Base-by-base conservation (phyloP, 306 rosid genomes). In the Ammopiptanthus mongolicus region DNA sequence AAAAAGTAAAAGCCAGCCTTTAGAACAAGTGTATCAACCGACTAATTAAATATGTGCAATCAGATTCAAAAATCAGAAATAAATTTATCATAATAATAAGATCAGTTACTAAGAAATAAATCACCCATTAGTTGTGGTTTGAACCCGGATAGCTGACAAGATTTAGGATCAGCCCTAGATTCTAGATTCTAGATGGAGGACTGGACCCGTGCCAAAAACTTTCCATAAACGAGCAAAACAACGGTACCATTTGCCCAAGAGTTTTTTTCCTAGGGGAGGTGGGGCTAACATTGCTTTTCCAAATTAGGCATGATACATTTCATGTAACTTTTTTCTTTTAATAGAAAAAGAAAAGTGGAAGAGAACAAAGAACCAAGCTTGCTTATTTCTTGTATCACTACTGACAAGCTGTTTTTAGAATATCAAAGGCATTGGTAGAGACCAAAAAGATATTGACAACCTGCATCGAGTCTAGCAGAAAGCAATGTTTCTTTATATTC, bases 1-100 rank as follows among this genome's bases (percentile, higher is more conserved):
- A 65, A 80, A 62, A 79, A 57, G 65, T 46, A 42, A 71, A 61
- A 63, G 37, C 71, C 61, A 39, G 46, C 15, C 67, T 79, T 46
- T 36, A 51, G 42, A 52, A 61, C 56, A 47, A 8, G 72, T 56
- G 59, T 18, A 23, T 73, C 31, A 55, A 33, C 62, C 47, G 50
- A 56, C 56, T 58, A 7, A 13, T 37, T 4, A 14, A 29, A 28
- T 57, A 71, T 6, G 8, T 5, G 9, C 36, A 69, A 75, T 51
- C 67, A 65, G 65, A 75, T 57, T 56, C n/a, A 75, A 73, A 72
- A 48, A 57, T 11, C n/a, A 11, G 13, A 68, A 42, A 66, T 31
- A 64, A 37, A 58, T 31, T 13, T 15, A 65, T 14, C 21, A 50
- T 63, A 36, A 21, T 69, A 66, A 59, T 55, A 74, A 36, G 71